These are phyloP conservation scores for Acer yangbiense DNA, from an alignment of 345 rosid genomes.

Conservation along the genomic window DNA sequence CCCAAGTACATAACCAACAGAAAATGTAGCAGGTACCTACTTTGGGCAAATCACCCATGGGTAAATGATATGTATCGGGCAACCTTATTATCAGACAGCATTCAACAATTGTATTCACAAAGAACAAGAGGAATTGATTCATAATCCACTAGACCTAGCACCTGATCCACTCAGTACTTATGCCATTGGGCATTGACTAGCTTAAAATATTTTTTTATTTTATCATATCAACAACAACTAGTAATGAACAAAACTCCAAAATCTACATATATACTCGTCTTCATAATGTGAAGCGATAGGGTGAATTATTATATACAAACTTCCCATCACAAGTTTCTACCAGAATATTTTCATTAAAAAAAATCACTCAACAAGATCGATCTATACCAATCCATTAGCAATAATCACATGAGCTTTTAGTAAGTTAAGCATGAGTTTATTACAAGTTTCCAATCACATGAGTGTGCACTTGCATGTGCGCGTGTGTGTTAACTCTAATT, in stretches of 20 bases:
- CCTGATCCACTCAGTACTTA: not conserved
- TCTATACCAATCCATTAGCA: not conserved
- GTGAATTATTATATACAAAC: not conserved
- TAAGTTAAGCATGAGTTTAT: not conserved
- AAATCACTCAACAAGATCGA: not conserved
- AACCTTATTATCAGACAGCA: not conserved
- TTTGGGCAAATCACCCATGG: not conserved
- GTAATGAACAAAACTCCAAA: not conserved
- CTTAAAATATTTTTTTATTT: not conserved
- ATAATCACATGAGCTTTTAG: not conserved
- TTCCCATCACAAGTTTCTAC: not conserved
- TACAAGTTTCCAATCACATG: not conserved
- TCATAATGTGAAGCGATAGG: not conserved
- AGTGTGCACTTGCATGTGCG: not conserved
- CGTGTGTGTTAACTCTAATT: not conserved
- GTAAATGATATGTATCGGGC: not conserved
- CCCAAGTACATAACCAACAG: too few species aligned
- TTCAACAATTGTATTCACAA: not conserved
- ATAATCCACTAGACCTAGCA: conserved; percentile 1
- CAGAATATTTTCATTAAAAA: not conserved
- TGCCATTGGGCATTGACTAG: not conserved
- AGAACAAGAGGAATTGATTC: not conserved
- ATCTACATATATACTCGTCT: not conserved
- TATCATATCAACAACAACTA: too few species aligned
- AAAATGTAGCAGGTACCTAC: not conserved